A percentile compares a stretch with the other conserved stretches of the same genome.
phyloP scores from a whole-genome alignment of 2,329 filamentous ascomycete genomes.

The Amesomyces nigricolor region DNA sequence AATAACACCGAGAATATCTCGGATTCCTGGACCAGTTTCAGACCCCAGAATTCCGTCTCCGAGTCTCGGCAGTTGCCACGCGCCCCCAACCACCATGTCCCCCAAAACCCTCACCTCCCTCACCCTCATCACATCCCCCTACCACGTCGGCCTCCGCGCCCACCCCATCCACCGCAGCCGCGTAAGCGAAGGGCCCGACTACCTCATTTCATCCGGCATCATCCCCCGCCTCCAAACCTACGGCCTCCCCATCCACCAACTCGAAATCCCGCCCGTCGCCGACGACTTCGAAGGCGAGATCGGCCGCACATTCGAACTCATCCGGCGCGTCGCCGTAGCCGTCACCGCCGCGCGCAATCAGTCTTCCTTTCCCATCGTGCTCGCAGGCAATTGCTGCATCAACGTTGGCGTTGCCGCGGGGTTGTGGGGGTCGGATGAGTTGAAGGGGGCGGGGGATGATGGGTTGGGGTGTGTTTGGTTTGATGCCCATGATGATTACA shows the following conservation, averaged over 20 bases:
- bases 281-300: conserved; percentile 38
- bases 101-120: no score
- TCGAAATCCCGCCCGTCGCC: conserved; percentile 26
- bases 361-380: conserved; percentile 34
- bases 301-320: conserved; percentile 35
- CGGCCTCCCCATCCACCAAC: conserved; percentile 24
- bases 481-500: conserved; percentile 40
- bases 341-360: conserved; percentile 28
- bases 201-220: no score
- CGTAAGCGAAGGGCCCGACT: no score
- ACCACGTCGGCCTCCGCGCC: no score
- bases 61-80: no score
- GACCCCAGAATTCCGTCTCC: no score
- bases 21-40: no score
- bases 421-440: conserved; percentile 17
- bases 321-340: conserved; percentile 33
- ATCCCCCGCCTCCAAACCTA: conserved; percentile 7
- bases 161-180: no score
- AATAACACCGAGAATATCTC: no score
- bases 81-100: no score
- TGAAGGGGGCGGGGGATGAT: not conserved
- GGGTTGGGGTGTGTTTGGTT: conserved; percentile 36
- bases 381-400: conserved; percentile 37
- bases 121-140: no score
- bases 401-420: conserved; percentile 35